Conservation (phyloP, 1,284 basidiomycete species). For the Coniferiporia weirii region DNA sequence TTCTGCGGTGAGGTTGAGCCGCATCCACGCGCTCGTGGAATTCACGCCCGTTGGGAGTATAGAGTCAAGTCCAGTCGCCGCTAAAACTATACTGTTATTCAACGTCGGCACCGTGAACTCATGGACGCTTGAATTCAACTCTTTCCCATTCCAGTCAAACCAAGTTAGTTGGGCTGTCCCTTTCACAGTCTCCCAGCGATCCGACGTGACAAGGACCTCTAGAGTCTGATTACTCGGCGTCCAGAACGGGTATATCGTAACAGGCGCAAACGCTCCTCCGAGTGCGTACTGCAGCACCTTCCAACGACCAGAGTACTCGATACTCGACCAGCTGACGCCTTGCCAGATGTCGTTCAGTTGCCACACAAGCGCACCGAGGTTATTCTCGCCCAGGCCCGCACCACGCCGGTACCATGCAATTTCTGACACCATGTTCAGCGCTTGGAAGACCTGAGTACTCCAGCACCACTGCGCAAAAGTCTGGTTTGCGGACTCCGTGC, state of each 20-base stretch:
- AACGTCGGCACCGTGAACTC: conserved; percentile 42
- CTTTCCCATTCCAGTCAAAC: conserved; percentile 51
- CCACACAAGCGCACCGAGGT: conserved; percentile 58
- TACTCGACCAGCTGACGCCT: conserved; percentile 52
- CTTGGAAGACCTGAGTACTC: conserved; percentile 54
- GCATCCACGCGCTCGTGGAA: conserved; percentile 44
- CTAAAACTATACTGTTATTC: conserved; percentile 45
- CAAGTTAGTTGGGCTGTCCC: conserved; percentile 50
- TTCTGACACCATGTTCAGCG: conserved; percentile 54
- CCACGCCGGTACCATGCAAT: conserved; percentile 57
- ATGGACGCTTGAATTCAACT: conserved; percentile 34
- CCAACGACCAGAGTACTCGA: conserved; percentile 61
- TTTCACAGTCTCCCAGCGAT: conserved; percentile 44
- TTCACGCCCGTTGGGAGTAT: conserved; percentile 42
- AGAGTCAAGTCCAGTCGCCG: conserved; percentile 34
- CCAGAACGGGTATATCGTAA: conserved; percentile 53
- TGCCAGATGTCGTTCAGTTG: conserved; percentile 69
- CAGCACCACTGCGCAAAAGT: conserved; percentile 60
- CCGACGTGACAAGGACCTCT: conserved; percentile 46
- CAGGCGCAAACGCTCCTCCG: conserved; percentile 41
- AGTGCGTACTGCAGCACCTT: conserved; percentile 55
- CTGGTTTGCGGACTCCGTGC: conserved; percentile 45
- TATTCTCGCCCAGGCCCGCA: conserved; percentile 51
- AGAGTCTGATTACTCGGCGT: conserved; percentile 43
- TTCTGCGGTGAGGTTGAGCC: conserved; percentile 45